These are phyloP conservation scores for Artemisia annua DNA, from an alignment of 129 eudicot species.

Conservation along the genomic window DNA sequence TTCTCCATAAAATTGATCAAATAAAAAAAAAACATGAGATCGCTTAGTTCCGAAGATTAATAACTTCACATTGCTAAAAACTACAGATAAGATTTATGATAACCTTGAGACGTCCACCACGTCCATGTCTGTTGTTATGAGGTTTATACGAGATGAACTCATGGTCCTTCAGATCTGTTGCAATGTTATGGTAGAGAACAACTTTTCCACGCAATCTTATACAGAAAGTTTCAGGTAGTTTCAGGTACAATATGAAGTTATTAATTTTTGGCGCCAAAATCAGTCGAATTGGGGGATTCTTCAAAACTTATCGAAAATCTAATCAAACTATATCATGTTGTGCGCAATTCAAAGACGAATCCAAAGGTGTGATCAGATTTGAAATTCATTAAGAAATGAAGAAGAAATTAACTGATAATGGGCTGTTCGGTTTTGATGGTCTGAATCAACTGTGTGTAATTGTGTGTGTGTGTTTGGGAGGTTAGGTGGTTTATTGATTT, in stretches of 20 bases:
- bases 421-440: too few species aligned
- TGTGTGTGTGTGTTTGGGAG: too few species aligned
- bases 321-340: too few species aligned
- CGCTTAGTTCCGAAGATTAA: neutral
- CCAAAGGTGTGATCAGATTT: too few species aligned
- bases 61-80: neutral
- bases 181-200: conserved; percentile 51
- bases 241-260: conserved; percentile 48
- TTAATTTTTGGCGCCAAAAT: too few species aligned
- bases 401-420: too few species aligned
- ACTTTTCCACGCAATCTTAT: conserved; percentile 43
- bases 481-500: too few species aligned
- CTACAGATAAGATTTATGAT: neutral
- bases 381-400: too few species aligned
- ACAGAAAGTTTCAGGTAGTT: conserved; percentile 40
- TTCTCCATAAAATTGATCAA: conserved; percentile 33
- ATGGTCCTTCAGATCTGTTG: conserved; percentile 41
- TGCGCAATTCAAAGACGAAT: too few species aligned
- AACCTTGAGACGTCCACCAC: neutral
- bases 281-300: too few species aligned
- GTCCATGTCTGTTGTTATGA: conserved; percentile 33
- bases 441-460: too few species aligned
- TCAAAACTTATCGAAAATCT: too few species aligned
- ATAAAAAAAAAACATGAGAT: neutral
- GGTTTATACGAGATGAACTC: conserved; percentile 54